phyloP scores from a whole-genome alignment of 331 rosid genomes.

The Stylosanthes scabra region DNA sequence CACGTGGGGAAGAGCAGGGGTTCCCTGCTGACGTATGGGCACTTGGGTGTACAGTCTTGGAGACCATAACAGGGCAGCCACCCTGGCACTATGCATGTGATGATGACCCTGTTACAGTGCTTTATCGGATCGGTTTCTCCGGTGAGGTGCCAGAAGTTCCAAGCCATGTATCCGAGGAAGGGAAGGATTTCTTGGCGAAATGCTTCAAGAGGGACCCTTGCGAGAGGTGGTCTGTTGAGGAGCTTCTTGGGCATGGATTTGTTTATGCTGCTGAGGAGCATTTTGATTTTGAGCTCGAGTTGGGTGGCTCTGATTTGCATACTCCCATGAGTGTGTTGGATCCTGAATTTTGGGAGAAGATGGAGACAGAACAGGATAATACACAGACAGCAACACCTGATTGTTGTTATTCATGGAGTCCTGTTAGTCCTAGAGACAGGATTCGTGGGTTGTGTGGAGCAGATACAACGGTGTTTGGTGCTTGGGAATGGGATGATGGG shows the following conservation, averaged over 20 bases:
- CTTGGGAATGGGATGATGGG: slow-evolving; percentile 36
- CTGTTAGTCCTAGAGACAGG: slow-evolving; percentile 38
- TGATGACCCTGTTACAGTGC: slow-evolving; percentile 56
- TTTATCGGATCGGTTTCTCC: slow-evolving; percentile 65
- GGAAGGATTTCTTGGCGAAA: slow-evolving; percentile 70
- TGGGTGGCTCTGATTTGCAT: neutral
- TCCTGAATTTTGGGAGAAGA: slow-evolving; percentile 44
- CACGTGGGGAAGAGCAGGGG: slow-evolving; percentile 86
- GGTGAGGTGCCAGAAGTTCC: slow-evolving; percentile 71
- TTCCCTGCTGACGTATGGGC: slow-evolving; percentile 89
- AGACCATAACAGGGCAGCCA: slow-evolving; percentile 74
- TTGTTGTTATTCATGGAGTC: neutral
- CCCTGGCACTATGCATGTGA: slow-evolving; percentile 55
- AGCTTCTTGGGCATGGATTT: slow-evolving; percentile 75
- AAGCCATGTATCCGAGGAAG: slow-evolving; percentile 60
- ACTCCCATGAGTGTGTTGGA: slow-evolving; percentile 62
- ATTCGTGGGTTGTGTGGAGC: slow-evolving; percentile 43
- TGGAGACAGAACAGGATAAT: slow-evolving; percentile 31
- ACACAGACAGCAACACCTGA: slow-evolving; percentile 19
- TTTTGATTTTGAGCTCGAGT: too few species aligned
- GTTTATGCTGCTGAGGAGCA: slow-evolving; percentile 15
- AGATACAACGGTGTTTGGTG: neutral
- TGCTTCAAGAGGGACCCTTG: slow-evolving; percentile 66
- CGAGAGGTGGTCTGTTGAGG: slow-evolving; percentile 72
- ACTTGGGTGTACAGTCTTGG: slow-evolving; percentile 76